Percentiles rank a stretch among this genome's conserved stretches.
Conservation (phyloP, 306 rosid genomes). For the Urtica urens region DNA sequence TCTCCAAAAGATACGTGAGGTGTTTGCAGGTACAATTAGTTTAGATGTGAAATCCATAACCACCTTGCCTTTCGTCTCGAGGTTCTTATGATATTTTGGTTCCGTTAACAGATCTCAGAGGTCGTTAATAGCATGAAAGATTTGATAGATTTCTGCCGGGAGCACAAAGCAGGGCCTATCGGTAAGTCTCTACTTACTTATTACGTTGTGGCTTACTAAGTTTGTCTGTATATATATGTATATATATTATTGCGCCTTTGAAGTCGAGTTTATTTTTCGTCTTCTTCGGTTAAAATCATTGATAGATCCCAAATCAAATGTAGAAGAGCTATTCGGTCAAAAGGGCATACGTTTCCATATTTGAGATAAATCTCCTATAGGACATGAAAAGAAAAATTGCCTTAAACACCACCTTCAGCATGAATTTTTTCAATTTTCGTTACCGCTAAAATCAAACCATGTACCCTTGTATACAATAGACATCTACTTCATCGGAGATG, state of each 20-base stretch:
- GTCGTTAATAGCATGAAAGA: slow-evolving; percentile 97
- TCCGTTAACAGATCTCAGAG: slow-evolving; percentile 70
- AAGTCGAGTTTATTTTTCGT: background rate
- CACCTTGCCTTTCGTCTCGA: background rate
- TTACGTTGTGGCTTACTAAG: slow-evolving; percentile 1
- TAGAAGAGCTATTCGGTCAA: too few species aligned
- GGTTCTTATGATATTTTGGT: slow-evolving; percentile 12
- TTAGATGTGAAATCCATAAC: background rate
- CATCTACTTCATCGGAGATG: too few species aligned
- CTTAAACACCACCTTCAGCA: too few species aligned
- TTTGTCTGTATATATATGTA: background rate
- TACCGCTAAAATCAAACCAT: too few species aligned
- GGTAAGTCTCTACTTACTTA: slow-evolving; percentile 34
- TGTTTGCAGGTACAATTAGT: slow-evolving; percentile 72
- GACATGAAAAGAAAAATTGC: too few species aligned
- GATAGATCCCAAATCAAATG: too few species aligned
- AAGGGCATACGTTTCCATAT: too few species aligned
- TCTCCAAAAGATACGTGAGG: slow-evolving; percentile 95
- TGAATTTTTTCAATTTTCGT: too few species aligned
- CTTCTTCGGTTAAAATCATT: background rate
- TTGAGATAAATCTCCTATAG: too few species aligned
- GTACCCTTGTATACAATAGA: too few species aligned
- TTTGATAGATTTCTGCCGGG: slow-evolving; percentile 68
- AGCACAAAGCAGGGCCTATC: slow-evolving; percentile 57
- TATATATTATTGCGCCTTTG: background rate